These are phyloP conservation scores for Leptographium procerum DNA, from an alignment of 2,329 filamentous ascomycete genomes.

Conservation along the genomic window DNA sequence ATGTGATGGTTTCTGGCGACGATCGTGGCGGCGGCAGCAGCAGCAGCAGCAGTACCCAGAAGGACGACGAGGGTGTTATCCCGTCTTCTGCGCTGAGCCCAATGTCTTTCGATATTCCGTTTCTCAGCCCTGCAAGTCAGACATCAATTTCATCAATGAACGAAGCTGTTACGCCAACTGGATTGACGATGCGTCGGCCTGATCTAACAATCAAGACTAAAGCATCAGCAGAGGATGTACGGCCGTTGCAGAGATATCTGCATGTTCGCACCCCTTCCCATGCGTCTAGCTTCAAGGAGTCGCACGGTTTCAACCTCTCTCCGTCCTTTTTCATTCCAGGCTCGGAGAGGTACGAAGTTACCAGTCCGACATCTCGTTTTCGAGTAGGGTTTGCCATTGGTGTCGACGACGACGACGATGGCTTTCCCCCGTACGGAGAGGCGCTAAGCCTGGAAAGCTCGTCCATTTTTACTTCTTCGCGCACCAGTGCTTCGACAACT, in stretches of 20 bases:
- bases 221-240: neutral
- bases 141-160: constrained; percentile 26
- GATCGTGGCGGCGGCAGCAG: neutral
- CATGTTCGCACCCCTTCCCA: constrained; percentile 33
- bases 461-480: constrained; percentile 25
- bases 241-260: constrained; percentile 15
- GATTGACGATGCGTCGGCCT: constrained; percentile 16
- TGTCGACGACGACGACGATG: constrained; percentile 20
- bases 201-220: constrained; percentile 9
- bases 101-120: constrained; percentile 30
- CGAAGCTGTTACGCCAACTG: constrained; percentile 35
- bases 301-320: constrained; percentile 47
- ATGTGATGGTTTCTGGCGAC: constrained; percentile 10
- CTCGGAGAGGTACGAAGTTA: constrained; percentile 31
- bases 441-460: constrained; percentile 23
- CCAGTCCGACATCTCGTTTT: neutral
- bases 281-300: constrained; percentile 45
- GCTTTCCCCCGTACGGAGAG: constrained; percentile 24
- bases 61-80: neutral
- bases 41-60: constrained; percentile 2
- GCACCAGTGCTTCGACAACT: constrained; percentile 45
- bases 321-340: constrained; percentile 50
- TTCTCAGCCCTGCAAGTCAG: constrained; percentile 38
- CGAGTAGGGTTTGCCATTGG: constrained; percentile 11
- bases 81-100: constrained; percentile 20